Evolutionary conservation across 1,284 basidiomycete genomes (phyloP).

Genomic region (Cryptococcus wingfieldii): DNA sequence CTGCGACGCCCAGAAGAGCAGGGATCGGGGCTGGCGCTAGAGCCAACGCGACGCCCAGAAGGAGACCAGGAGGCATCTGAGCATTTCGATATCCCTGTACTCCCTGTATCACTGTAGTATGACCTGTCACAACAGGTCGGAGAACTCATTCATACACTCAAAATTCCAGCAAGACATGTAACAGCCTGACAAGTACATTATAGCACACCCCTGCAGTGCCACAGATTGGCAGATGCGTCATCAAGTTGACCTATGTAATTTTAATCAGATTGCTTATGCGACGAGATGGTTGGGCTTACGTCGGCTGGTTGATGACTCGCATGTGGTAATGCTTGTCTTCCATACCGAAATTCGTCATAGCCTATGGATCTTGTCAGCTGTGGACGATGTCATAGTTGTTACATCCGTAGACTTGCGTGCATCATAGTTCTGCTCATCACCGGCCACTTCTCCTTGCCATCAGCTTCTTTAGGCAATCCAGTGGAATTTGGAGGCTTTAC

Average conservation of each 20-base stretch:
- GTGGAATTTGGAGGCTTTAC: slow-evolving; percentile 22
- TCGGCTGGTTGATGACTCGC: background rate
- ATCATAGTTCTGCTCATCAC: slow-evolving; percentile 37
- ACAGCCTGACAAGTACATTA: no score
- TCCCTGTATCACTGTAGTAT: no score
- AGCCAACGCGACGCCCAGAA: slow-evolving; percentile 49
- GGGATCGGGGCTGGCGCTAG: slow-evolving; percentile 56
- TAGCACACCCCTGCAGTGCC: no score
- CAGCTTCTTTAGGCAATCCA: slow-evolving; percentile 13
- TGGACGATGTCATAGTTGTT: no score
- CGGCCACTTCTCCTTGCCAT: slow-evolving; percentile 22
- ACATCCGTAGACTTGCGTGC: slow-evolving; percentile 16
- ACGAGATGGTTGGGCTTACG: no score
- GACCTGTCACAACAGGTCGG: no score
- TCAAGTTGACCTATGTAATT: no score
- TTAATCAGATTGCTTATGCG: no score
- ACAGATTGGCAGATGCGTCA: no score
- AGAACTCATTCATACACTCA: no score
- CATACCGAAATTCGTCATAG: background rate
- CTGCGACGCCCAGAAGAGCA: slow-evolving; percentile 64
- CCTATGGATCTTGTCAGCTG: background rate
- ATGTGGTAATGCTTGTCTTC: background rate
- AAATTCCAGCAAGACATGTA: no score
- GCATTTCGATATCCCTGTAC: background rate
- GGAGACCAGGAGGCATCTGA: slow-evolving; percentile 49